Conservation (phyloP, 176 grass and related monocot genomes). For the Hyparrhenia diplandra region DNA sequence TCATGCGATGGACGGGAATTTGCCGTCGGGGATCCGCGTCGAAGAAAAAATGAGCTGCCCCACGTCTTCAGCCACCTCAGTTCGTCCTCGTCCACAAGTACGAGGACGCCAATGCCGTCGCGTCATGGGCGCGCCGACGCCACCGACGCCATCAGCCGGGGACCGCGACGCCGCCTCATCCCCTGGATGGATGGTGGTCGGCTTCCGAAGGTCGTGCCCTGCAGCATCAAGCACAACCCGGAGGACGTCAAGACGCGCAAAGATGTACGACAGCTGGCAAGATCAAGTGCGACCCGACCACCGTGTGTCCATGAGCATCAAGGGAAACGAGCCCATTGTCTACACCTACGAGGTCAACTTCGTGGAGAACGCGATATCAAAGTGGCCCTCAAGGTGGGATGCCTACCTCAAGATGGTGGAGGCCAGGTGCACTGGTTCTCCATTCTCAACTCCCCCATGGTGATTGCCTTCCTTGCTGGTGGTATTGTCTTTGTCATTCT, state of each 20-base stretch:
- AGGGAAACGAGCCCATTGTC: conserved; percentile 60
- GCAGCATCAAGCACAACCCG: conserved; percentile 52
- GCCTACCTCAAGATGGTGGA: conserved; percentile 86
- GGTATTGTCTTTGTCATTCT: conserved; percentile 76
- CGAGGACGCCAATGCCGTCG: conserved; percentile 58
- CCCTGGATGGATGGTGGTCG: conserved; percentile 66
- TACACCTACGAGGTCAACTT: conserved; percentile 72
- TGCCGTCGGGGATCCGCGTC: conserved; percentile 51
- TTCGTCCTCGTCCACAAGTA: conserved; percentile 76
- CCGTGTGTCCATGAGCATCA: conserved; percentile 67
- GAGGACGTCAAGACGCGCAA: conserved; percentile 45
- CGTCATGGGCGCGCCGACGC: conserved; percentile 55
- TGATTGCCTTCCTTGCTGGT: conserved; percentile 71
- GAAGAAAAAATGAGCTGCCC: no score
- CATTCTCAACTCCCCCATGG: conserved; percentile 84
- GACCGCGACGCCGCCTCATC: background rate
- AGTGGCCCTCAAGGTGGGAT: conserved; percentile 81
- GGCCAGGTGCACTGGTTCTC: conserved; percentile 91
- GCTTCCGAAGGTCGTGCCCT: conserved; percentile 75
- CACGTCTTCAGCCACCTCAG: conserved; percentile 85
- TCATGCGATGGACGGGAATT: conserved; percentile 74
- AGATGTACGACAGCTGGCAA: conserved; percentile 48
- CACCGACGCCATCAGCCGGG: conserved; percentile 35
- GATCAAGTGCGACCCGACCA: conserved; percentile 63
- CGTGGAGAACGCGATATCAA: conserved; percentile 79